phyloP scores from a whole-genome alignment of 345 rosid genomes.

The Arabidopsis suecica region DNA sequence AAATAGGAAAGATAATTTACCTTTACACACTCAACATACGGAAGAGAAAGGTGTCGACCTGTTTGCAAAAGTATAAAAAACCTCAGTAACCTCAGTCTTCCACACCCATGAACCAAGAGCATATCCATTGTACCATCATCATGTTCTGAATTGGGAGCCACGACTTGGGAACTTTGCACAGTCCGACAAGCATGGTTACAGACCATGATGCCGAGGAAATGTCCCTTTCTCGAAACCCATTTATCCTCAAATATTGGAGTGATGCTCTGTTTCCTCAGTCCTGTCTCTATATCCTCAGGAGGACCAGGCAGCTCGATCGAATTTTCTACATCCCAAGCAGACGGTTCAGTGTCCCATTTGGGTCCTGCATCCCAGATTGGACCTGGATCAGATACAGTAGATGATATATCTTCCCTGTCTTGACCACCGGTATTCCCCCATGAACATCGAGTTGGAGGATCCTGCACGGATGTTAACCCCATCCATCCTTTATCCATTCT shows the following conservation, averaged over 20 bases:
- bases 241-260: conserved; percentile 69
- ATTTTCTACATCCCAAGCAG: conserved; percentile 79
- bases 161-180: conserved; percentile 96
- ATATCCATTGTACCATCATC: conserved; percentile 89
- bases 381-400: conserved; percentile 97
- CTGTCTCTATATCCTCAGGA: conserved; percentile 70
- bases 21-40: conserved; percentile 96
- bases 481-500: conserved; percentile 91
- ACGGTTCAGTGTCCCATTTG: conserved; percentile 81
- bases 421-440: conserved; percentile 78
- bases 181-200: conserved; percentile 98
- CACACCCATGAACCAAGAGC: conserved; percentile 91
- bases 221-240: conserved; percentile 80
- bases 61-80: conserved; percentile 84
- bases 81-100: conserved; percentile 79
- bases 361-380: conserved; percentile 99
- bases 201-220: conserved; percentile 86
- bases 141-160: conserved; percentile 90
- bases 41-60: conserved; percentile 91
- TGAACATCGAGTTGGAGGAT: conserved; percentile 68
- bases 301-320: conserved; percentile 92
- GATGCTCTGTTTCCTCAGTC: conserved; percentile 54
- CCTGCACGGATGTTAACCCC: conserved; percentile 73
- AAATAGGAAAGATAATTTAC: conserved; percentile 46
- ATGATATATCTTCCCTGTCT: conserved; percentile 95